Conservation (phyloP, 768 basidiomycete genomes). For the Dentipellis sp. region DNA sequence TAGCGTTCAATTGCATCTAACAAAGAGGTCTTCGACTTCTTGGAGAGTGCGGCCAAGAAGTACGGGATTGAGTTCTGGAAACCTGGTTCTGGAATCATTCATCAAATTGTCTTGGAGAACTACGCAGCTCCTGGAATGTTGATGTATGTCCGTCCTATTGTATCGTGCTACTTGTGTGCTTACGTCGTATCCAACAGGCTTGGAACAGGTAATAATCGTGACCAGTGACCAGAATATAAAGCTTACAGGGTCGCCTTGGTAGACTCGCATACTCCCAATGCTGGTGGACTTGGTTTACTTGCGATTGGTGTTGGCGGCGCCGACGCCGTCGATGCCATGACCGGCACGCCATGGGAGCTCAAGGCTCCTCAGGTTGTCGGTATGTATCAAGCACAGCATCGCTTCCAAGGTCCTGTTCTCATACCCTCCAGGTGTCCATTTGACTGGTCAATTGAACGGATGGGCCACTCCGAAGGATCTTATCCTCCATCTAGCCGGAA, state of each 20-base stretch:
- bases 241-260: background rate
- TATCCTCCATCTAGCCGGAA: constrained; percentile 89
- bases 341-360: constrained; percentile 95
- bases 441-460: constrained; percentile 78
- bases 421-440: constrained; percentile 56
- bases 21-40: constrained; percentile 95
- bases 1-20: constrained; percentile 82
- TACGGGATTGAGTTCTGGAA: constrained; percentile 98
- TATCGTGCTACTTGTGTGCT: constrained; percentile 5
- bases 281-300: constrained; percentile 91
- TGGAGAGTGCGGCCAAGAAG: constrained; percentile 84
- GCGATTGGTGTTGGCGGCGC: constrained; percentile 99
- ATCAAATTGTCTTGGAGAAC: constrained; percentile 97
- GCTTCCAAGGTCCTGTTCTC: background rate
- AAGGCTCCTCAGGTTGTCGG: constrained; percentile 84
- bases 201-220: constrained; percentile 55
- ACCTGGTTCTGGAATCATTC: constrained; percentile 91
- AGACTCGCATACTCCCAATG: constrained; percentile 98
- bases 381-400: constrained; percentile 23
- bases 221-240: background rate
- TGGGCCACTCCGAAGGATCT: constrained; percentile 97
- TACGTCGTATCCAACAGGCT: constrained; percentile 38
- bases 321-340: constrained; percentile 97
- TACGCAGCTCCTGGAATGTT: constrained; percentile 94
- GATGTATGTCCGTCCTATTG: constrained; percentile 43